Percentiles rank a stretch among this genome's conserved stretches.
phyloP scores from a whole-genome alignment of 306 rosid species.

The Pterocarpus macrocarpus region DNA sequence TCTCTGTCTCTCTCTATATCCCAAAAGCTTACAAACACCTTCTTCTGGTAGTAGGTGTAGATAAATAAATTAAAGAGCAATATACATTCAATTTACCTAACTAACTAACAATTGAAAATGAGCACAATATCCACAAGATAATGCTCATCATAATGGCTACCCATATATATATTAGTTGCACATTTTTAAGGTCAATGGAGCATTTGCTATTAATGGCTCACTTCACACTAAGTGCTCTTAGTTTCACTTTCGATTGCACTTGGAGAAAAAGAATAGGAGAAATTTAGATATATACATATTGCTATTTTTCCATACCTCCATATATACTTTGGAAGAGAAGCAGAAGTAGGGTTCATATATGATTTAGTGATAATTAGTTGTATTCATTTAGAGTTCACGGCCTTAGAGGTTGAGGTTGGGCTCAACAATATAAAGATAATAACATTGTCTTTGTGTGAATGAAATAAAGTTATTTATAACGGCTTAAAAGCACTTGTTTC shows the following conservation, averaged over 20 bases:
- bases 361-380: neutral
- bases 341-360: conserved; percentile 16
- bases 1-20: neutral
- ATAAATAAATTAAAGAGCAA: conserved; percentile 32
- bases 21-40: conserved; percentile 37
- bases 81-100: conserved; percentile 45
- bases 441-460: neutral
- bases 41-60: conserved; percentile 54
- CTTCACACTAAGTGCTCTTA: conserved; percentile 38
- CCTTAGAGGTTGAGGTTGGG: neutral
- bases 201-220: conserved; percentile 45
- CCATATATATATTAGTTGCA: conserved; percentile 18
- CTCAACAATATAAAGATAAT: neutral
- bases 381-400: neutral
- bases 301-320: neutral
- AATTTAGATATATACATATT: neutral
- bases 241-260: conserved; percentile 17
- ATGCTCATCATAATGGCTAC: conserved; percentile 49
- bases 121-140: conserved; percentile 40
- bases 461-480: no score
- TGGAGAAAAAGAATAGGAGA: neutral
- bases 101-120: conserved; percentile 43
- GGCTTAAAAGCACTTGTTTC: neutral
- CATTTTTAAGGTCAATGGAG: conserved; percentile 42
- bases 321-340: neutral